phyloP scores from a whole-genome alignment of 345 rosid species.

The Aquilaria sinensis region DNA sequence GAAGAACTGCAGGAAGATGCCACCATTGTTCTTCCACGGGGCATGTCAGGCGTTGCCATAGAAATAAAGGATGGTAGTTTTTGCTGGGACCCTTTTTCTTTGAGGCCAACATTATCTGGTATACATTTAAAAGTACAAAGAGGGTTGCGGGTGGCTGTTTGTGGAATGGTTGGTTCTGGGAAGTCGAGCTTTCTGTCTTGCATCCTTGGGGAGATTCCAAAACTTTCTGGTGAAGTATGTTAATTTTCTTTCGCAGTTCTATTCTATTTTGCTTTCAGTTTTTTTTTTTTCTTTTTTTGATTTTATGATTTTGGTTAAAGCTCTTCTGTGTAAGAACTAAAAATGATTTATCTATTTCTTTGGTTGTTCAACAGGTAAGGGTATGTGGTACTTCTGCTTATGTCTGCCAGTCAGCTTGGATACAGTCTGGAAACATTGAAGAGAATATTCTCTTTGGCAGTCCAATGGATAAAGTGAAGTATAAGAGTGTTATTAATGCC shows the following conservation, averaged over 20 bases:
- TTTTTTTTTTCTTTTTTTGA: not conserved
- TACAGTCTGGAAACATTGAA: constrained; percentile 98
- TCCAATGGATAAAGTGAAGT: constrained; percentile 87
- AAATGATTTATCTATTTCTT: constrained; percentile 13
- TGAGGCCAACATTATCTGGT: constrained; percentile 67
- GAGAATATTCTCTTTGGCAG: constrained; percentile 98
- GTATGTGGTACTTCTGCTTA: constrained; percentile 93
- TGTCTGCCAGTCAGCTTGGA: constrained; percentile 99
- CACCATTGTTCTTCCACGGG: constrained; percentile 67
- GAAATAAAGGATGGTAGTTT: constrained; percentile 82
- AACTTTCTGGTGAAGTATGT: constrained; percentile 96
- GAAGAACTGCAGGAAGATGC: constrained; percentile 98
- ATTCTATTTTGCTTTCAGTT: constrained; percentile 12
- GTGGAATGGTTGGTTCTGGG: constrained; percentile 97
- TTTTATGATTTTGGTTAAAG: constrained; percentile 2
- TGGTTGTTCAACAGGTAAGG: constrained; percentile 57
- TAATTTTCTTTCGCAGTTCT: constrained; percentile 14
- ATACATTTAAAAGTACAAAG: constrained; percentile 75
- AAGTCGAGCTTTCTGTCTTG: constrained; percentile 98
- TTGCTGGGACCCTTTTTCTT: constrained; percentile 75
- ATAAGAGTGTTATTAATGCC: constrained; percentile 87
- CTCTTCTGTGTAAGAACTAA: constrained; percentile 4
- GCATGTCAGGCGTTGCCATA: constrained; percentile 57
- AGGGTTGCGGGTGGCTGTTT: constrained; percentile 99
- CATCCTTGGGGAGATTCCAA: constrained; percentile 97